Conservation (phyloP, 1,284 basidiomycete genomes). For the Cryptococcus sp. region DNA sequence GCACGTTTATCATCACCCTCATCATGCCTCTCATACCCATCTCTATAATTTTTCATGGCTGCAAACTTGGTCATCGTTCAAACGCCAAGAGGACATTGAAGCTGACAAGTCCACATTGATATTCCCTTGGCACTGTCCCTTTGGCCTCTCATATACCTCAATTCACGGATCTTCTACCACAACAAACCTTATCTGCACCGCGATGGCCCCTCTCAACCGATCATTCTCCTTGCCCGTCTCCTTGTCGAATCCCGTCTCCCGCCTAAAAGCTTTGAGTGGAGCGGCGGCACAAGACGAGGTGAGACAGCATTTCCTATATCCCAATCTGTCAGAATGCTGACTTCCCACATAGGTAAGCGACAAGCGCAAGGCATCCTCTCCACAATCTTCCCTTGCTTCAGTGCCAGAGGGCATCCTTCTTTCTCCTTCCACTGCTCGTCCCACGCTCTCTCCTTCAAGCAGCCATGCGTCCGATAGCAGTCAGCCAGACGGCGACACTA, state of each 20-base stretch:
- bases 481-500: too few relatives aligned
- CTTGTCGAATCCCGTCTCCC: constrained; percentile 44
- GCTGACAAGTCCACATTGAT: not conserved
- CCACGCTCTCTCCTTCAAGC: constrained; percentile 7
- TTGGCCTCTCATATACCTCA: not conserved
- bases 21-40: not conserved
- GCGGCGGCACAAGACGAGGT: constrained; percentile 52
- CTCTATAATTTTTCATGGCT: not conserved
- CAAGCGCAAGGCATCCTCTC: constrained; percentile 5
- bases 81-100: constrained; percentile 11
- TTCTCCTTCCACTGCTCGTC: constrained; percentile 9
- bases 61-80: constrained; percentile 3
- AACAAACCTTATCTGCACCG: not conserved
- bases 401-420: constrained; percentile 13
- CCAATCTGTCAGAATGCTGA: not conserved
- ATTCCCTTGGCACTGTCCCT: constrained; percentile 1
- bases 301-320: constrained; percentile 15
- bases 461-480: not conserved
- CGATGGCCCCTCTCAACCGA: constrained; percentile 47
- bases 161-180: constrained; percentile 4
- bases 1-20: not conserved
- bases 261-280: constrained; percentile 53
- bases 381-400: constrained; percentile 9
- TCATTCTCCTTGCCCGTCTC: constrained; percentile 49
- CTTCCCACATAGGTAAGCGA: constrained; percentile 16